Evolutionary conservation across 139 green algal species (phyloP), one percentile per base, ranked within the genome.

Genomic region (Chlamydomonas applanata): DNA sequence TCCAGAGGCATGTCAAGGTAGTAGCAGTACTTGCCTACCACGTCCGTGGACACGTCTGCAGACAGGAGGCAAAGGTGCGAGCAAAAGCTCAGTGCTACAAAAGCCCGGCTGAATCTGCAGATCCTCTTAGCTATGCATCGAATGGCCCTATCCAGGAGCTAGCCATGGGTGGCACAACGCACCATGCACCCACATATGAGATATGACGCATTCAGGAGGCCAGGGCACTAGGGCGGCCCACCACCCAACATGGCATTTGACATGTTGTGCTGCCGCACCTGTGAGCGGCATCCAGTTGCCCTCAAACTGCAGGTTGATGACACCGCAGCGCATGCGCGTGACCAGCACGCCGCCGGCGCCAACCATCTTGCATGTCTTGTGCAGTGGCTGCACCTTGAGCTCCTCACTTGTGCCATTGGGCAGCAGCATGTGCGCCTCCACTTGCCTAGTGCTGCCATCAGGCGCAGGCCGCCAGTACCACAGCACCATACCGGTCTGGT

Each of bases 11-110:
- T 88, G 32, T 85, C 53, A 79, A 95, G 85, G 33, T 80, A 71
- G 87, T 97, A 96, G 36, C 85, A 83, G 86, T 96, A 97, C 83
- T 96, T 96, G 76, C 92, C 92, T 46, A 97, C 92, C 29, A 93
- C 84, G 56, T 92, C 91, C 9, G 95, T 66, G 25, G 54, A 71
- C 66, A 86, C 75, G 24, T 82, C 90, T 71, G 86, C 70, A 63
- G 1, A 4, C 35, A 71, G 4, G 40, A 36, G 60, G 7, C 36
- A 44, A 9, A n/a, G 27, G 53, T 9, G 53, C 53, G 4, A 61
- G 4, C 5, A 30, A 14, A 13, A 61, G 53, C 9, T 25, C 7
- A 61, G 53, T n/a, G n/a, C n/a, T n/a, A n/a, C n/a, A n/a, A n/a
- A n/a, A n/a, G n/a, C n/a, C n/a, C n/a, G n/a, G n/a, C n/a, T n/a